Evolutionary conservation across 2,329 filamentous ascomycete genomes (phyloP), one percentile per base, ranked within the genome.

Genomic region (Talaromyces verruculosus): DNA sequence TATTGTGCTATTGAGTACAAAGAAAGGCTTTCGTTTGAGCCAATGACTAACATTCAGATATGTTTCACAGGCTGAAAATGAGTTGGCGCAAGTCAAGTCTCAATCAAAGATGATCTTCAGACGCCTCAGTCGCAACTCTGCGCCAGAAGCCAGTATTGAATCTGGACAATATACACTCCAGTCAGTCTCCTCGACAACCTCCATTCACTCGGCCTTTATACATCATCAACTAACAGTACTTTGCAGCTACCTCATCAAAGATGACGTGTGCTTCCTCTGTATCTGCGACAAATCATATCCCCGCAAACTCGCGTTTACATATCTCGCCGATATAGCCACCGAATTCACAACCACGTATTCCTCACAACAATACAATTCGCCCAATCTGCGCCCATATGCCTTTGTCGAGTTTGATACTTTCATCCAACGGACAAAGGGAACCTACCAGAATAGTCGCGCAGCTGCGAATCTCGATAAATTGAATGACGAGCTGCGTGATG

Each of bases 341-440:
- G 95, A 99, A 83, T 99, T 99, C 84, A 89, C 89, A 69, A 93
- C 88, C 70, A 93, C 90, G 65, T 96, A 99, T 84, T 86, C 89
- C 58, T 77, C 86, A 19, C 76, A 84, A 65, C 90, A 95, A 80
- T 89, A 96, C 72, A 87, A 90, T 74, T 88, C 86, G 49, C 87
- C 91, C 0, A 83, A 84, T 39, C 87, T 96, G 70, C 91, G 94
- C 28, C 94, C 95, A 5, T 99, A 98, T 81, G 93, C 93, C 67
- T 98, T 96, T 77, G 93, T 97, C 84, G 93, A 97, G 77, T 99
- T 99, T 78, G 96, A 99, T 80, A 96, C 91, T 69, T 98, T 97
- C 83, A 97, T 99, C 80, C 86, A 90, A 76, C 90, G 92, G 76
- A 96, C 93, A 47, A 95, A 94, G 81, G 90, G 93, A 72, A 93